These are phyloP conservation scores for Zancudomyces culisetae DNA, from an alignment of 371 early-diverging fungal genomes.

Conservation along the genomic window DNA sequence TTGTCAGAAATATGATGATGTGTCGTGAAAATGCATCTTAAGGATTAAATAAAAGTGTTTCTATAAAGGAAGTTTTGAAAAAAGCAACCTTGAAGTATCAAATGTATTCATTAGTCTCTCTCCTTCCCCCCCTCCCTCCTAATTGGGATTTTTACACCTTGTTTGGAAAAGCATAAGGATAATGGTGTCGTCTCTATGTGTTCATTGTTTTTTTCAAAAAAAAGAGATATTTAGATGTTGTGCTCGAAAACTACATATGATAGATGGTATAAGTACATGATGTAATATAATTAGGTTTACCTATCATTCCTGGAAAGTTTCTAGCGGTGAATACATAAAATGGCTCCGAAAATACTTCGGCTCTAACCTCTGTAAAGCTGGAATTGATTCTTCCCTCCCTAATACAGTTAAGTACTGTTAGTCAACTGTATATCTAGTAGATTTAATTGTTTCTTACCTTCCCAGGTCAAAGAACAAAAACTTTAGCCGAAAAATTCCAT, in stretches of 20 bases:
- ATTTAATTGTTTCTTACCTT: constrained; percentile 5
- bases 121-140: constrained; percentile 18
- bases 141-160: constrained; percentile 36
- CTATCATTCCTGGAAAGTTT: constrained; percentile 41
- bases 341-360: constrained; percentile 23
- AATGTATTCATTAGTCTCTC: neutral
- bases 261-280: neutral
- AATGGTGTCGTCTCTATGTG: constrained; percentile 34
- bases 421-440: neutral
- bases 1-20: too few relatives aligned
- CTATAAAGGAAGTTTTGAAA: too few relatives aligned
- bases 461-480: constrained; percentile 25
- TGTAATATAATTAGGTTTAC: constrained; percentile 19
- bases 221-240: too few relatives aligned
- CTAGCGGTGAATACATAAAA: constrained; percentile 37
- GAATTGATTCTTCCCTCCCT: constrained; percentile 21
- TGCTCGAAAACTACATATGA: neutral
- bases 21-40: too few relatives aligned
- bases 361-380: constrained; percentile 14
- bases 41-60: too few relatives aligned
- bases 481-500: constrained; percentile 23
- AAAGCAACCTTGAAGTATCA: too few relatives aligned
- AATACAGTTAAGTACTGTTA: neutral
- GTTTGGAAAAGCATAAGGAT: constrained; percentile 33
- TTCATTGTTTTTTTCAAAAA: too few relatives aligned